phyloP scores from a whole-genome alignment of 805 yeast species.

The Kuraishia hungarica region DNA sequence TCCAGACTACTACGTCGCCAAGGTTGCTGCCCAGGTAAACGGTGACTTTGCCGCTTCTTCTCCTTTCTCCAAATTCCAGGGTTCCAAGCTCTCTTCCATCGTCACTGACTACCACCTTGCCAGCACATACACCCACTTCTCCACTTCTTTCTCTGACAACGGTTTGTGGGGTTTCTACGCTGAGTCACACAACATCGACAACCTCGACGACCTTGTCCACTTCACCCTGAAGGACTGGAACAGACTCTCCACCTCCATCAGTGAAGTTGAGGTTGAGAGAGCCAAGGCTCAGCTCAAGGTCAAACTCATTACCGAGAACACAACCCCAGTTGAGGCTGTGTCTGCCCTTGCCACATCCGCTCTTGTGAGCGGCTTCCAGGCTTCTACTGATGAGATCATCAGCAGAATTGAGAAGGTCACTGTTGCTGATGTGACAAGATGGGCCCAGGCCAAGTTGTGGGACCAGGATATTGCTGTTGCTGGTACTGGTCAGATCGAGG shows the following conservation, averaged over 20 bases:
- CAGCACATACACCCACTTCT: constrained; percentile 65
- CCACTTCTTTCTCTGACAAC: constrained; percentile 62
- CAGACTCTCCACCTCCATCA: constrained; percentile 67
- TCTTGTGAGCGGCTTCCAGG: constrained; percentile 53
- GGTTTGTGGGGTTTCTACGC: constrained; percentile 83
- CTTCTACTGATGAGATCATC: constrained; percentile 50
- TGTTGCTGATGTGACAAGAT: constrained; percentile 49
- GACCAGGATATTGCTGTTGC: constrained; percentile 80
- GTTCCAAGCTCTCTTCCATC: constrained; percentile 63
- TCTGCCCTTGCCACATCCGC: constrained; percentile 51
- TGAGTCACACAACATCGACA: constrained; percentile 47
- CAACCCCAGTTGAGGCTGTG: constrained; percentile 41
- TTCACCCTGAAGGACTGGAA: constrained; percentile 84
- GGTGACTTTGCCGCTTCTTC: constrained; percentile 45
- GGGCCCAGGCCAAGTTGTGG: constrained; percentile 75
- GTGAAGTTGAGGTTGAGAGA: constrained; percentile 71
- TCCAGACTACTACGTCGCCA: constrained; percentile 59
- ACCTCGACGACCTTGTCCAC: constrained; percentile 71
- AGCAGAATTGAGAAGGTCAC: constrained; percentile 57
- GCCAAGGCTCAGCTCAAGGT: constrained; percentile 69
- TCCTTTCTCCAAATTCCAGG: constrained; percentile 48
- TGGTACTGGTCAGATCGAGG: constrained; percentile 84
- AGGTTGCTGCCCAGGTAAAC: constrained; percentile 61
- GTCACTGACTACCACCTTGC: constrained; percentile 67
- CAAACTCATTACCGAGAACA: constrained; percentile 37